Base-by-base conservation (phyloP, 2,329 filamentous ascomycete genomes). In the Bipolaris sorokiniana region DNA sequence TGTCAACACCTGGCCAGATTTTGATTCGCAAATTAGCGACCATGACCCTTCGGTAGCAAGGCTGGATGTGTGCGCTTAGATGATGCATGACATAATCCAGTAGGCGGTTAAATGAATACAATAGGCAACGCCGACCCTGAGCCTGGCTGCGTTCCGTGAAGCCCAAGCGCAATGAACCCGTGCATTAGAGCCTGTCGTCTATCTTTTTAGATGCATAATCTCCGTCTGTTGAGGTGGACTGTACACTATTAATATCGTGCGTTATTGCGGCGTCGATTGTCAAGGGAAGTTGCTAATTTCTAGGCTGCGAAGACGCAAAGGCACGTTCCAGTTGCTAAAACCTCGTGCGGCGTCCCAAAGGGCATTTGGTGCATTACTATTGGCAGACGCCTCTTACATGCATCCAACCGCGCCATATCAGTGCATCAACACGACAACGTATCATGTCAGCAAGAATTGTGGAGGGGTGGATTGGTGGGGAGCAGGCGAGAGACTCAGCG, bases 11-110 rank as follows among this genome's bases (percentile, higher is more conserved):
- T 91, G 89, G 88, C 81, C 84, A 48, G 76, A 79, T 28, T 81
- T 75, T 57, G 81, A 78, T 28, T 83, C 83, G 51, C 79, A 84
- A 72, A 82, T 85, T 20, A 88, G 84, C 49, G 88, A 91, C 70
- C 89, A 91, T 70, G 89, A 91, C 67, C 88, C 89, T 0, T 87
- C 83, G 44, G 83, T 91, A 15, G 88, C 84, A 3, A 79, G 77
- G 73, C 77, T 91, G 56, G 81, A 89, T 70, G 74, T 90, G 3
- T 91, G 87, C 61, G 65, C 61, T 23, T 74, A 68, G 54, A 48
- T 20, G 48, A 46, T 36, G 45, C 33, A 45, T 40, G 28, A 5
- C 23, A 45, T 41, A 41, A 33, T 54, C 16, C 16, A 49, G 15
- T 52, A 54, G 50, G 38, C 49, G 50, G 58, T 15, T 46, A 40